Conservation (phyloP, 1,284 basidiomycete genomes). For the Microbotryum saponariae region DNA sequence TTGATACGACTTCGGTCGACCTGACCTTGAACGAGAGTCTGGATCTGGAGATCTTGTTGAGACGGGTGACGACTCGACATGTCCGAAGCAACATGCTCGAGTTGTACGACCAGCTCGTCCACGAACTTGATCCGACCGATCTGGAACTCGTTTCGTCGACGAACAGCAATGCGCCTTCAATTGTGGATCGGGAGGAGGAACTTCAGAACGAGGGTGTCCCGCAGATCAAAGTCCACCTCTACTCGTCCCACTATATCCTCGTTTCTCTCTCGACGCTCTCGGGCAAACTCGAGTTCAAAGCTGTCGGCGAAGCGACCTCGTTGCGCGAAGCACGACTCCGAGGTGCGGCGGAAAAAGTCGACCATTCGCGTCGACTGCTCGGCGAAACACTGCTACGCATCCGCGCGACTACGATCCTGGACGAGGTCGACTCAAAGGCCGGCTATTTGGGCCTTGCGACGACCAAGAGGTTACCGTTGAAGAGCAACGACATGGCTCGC, state of each 20-base stretch:
- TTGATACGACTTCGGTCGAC: too few species aligned
- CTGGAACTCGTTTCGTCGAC: neutral
- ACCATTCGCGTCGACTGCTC: constrained; percentile 1
- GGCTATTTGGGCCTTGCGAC: constrained; percentile 17
- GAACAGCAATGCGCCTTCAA: too few species aligned
- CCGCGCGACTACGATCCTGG: constrained; percentile 19
- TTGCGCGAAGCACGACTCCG: constrained; percentile 9
- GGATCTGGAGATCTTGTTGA: constrained; percentile 9
- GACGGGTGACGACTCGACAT: neutral
- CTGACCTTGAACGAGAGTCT: neutral
- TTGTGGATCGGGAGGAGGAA: neutral
- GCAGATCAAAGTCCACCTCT: constrained; percentile 14
- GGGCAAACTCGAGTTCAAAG: constrained; percentile 19
- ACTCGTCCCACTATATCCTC: constrained; percentile 5
- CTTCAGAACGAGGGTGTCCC: constrained; percentile 4
- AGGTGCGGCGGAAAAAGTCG: constrained; percentile 8
- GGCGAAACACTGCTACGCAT: constrained; percentile 7
- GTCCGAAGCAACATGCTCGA: neutral
- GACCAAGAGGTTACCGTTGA: constrained; percentile 13
- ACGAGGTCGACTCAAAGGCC: constrained; percentile 23
- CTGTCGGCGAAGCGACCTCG: neutral
- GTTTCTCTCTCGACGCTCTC: constrained; percentile 9
- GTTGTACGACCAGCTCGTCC: neutral
- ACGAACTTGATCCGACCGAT: neutral
- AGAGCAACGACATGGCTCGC: constrained; percentile 14